Base-by-base conservation (phyloP, 2,329 filamentous ascomycete species). In the Stagonosporopsis cucurbitacearum region DNA sequence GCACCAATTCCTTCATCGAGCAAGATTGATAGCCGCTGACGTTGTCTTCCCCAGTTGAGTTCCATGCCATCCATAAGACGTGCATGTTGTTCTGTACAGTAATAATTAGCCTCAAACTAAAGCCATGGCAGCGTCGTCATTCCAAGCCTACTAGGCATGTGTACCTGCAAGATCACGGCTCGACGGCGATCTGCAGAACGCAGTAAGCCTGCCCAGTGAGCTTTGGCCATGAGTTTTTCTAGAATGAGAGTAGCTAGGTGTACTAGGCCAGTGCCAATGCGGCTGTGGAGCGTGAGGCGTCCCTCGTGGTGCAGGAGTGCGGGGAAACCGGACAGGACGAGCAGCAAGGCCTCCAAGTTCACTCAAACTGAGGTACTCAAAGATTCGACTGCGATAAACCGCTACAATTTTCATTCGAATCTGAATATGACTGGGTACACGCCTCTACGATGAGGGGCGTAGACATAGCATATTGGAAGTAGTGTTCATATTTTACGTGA, bases 101-200 rank as follows among this genome's bases (percentile, higher is more conserved):
- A 15, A n/a, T 17, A n/a, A 23, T 39, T 51, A 44, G 51, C 41
- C 37, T 41, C 17, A 11, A 47, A 32, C 49, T 50, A 41, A 22
- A 17, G 54, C 42, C 60, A 65, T 62, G 60, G 50, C 54, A 58
- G 33, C 36, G 44, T 54, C 60, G 60, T 57, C 60, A 65, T 62
- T 28, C 49, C 57, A 59, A 47, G 52, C 30, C 40, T 45, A 50
- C 55, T 55, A 22, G 63, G 60, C 52, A 49, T 43, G 13, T 20
- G 20, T 25, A 45, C 36, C 45, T 54, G 43, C 43, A 40, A 52
- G 60, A 62, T 62, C 40, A 42, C 37, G 43, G 55, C 43, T 49
- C 40, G 22, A 20, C 15, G 30, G 28, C 56, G 58, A 59, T 59
- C 42, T 30, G 28, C n/a, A n/a, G 17, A 28, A 25, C 20, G 11